A percentile compares a stretch with the other conserved stretches of the same genome.
Evolutionary conservation across 140 eudicot species (phyloP).

Genomic region (Senecio squalidus): DNA sequence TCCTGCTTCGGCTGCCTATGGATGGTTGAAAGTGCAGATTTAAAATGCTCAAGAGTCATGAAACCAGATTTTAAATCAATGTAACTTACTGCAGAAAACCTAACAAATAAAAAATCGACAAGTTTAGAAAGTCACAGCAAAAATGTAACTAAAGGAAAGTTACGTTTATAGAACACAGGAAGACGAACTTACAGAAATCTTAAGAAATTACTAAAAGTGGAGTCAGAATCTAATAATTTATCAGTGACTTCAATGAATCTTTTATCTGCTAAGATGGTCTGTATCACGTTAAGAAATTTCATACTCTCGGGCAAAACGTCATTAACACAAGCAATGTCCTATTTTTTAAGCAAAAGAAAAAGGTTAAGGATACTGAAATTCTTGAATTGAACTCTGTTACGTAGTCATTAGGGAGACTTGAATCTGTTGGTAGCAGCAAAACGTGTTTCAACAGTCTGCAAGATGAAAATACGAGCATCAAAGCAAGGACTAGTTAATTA

Average conservation of each 20-base stretch:
- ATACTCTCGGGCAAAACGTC: neutral
- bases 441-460: slow-evolving; percentile 70
- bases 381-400: slow-evolving; percentile 50
- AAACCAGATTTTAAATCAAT: slow-evolving; percentile 65
- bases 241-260: slow-evolving; percentile 51
- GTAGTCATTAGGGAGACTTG: slow-evolving; percentile 59
- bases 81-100: slow-evolving; percentile 67
- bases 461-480: slow-evolving; percentile 4
- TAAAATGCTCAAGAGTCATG: slow-evolving; percentile 71
- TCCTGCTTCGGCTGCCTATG: slow-evolving; percentile 85
- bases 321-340: slow-evolving; percentile 2
- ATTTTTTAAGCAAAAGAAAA: neutral
- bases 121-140: slow-evolving; percentile 10
- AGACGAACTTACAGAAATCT: slow-evolving; percentile 67
- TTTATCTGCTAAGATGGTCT: slow-evolving; percentile 59
- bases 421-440: slow-evolving; percentile 67
- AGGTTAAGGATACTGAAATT: slow-evolving; percentile 64
- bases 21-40: slow-evolving; percentile 64
- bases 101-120: slow-evolving; percentile 14
- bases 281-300: slow-evolving; percentile 44
- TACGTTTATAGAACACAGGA: neutral
- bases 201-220: slow-evolving; percentile 52
- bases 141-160: neutral
- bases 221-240: slow-evolving; percentile 52
- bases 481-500: neutral